Evolutionary conservation across 805 yeast species (phyloP), one percentile per base, ranked within the genome.

Genomic region (Saccharomycopsis guyanensis): DNA sequence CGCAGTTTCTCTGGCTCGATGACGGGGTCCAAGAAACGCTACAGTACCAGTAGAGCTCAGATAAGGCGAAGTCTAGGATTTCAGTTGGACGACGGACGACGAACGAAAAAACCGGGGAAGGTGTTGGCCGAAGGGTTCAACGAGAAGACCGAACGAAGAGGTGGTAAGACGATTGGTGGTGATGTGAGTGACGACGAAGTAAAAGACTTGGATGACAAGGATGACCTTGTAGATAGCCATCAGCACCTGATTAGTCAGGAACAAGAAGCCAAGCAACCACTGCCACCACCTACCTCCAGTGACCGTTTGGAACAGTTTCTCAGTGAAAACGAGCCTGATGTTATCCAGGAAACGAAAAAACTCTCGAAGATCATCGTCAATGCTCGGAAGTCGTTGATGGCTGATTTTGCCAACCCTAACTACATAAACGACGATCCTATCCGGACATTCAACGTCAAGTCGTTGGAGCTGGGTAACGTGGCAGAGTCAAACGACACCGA

Each of bases 351-450:
- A 19, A 43, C 51, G 3, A 47, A 38, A 2, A 38, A 43, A 23
- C 43, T 50, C 7, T 40, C 51, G 13, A 16, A 16, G n/a, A 32
- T 40, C 12, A 13, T 43, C 15, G 29, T 50, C 10, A 42, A 47
- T 18, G 8, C 42, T 2, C 24, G 53, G 18, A 50, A 43, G 20
- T 27, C 42, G 5, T 19, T 47, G 22, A 43, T 46, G 42, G 20
- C 48, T 13, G 51, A 47, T 41, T 50, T 42, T 41, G 53, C 53
- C 16, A 47, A 50, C 19, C 53, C 53, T 3, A 47, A 37, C 29
- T 47, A 47, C 27, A 47, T 24, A 10, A 20, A 36, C 6, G 31
- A 19, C 12, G 51, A 43, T 29, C 53, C 51, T 4, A 34, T 40
- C 2, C 45, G 44, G 29, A 50, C 53, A 19, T 48, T 46, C 29